Evolutionary conservation across 805 yeast genomes (phyloP).

Genomic region (Candida quercuum): DNA sequence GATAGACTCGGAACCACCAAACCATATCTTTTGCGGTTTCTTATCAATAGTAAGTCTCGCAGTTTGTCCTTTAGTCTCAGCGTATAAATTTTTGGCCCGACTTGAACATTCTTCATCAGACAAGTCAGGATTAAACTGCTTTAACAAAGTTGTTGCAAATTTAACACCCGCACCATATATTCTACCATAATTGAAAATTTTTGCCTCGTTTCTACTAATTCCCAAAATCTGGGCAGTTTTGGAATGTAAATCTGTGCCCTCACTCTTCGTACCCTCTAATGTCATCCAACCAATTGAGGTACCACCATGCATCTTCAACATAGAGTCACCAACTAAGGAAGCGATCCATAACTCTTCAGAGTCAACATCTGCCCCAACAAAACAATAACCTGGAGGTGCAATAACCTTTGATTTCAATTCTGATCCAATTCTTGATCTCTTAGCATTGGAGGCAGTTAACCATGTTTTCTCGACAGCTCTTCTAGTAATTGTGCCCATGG

Average conservation of each 20-base stretch:
- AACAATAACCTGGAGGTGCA: slow-evolving; percentile 85
- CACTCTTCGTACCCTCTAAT: slow-evolving; percentile 86
- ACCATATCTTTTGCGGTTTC: slow-evolving; percentile 44
- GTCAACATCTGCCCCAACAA: slow-evolving; percentile 99
- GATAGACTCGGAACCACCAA: slow-evolving; percentile 92
- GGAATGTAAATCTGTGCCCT: slow-evolving; percentile 92
- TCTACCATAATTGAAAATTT: slow-evolving; percentile 92
- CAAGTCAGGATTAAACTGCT: slow-evolving; percentile 73
- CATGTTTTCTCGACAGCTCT: slow-evolving; percentile 97
- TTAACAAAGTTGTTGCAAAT: slow-evolving; percentile 79
- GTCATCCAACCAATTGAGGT: slow-evolving; percentile 99
- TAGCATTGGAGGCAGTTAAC: slow-evolving; percentile 96
- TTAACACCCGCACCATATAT: slow-evolving; percentile 96
- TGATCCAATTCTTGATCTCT: slow-evolving; percentile 79
- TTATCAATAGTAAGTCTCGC: slow-evolving; percentile 22
- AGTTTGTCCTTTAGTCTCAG: slow-evolving; percentile 74
- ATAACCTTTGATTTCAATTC: slow-evolving; percentile 81
- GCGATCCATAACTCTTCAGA: slow-evolving; percentile 99
- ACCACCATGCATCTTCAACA: slow-evolving; percentile 86
- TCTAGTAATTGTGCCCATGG: slow-evolving; percentile 97
- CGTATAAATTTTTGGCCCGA: slow-evolving; percentile 64
- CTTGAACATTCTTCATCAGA: slow-evolving; percentile 59
- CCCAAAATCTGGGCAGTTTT: slow-evolving; percentile 89
- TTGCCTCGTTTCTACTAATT: slow-evolving; percentile 87
- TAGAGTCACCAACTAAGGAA: slow-evolving; percentile 87